Evolutionary conservation across 768 basidiomycete species (phyloP), one percentile per base, ranked within the genome.

Genomic region (Leccinum barrowsii): DNA sequence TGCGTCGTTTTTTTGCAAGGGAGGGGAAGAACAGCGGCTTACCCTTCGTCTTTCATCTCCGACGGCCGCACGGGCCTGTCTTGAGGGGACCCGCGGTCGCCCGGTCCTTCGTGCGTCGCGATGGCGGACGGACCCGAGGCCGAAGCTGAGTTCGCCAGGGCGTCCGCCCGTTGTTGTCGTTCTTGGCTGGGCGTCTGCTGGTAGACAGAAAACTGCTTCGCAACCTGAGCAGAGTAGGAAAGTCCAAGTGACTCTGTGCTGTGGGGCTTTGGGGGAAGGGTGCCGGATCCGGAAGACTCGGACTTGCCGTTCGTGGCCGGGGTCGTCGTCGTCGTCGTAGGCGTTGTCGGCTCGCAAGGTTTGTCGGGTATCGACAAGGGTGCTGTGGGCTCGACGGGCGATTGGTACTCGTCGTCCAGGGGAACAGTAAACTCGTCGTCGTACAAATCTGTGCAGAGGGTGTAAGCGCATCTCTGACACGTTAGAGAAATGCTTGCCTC

Each of bases 41-140:
- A 91, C 89, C 89, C 89, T 79, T 85, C 85, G 70, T 91, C 89
- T 59, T 87, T 85, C 86, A 87, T 87, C 70, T 90, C 88, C 19
- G 83, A 83, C 8, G 85, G 85, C 62, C 85, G 82, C 66, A 86
- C 79, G 17, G 82, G 78, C 68, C 81, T 80, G 13, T 83, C 76
- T 50, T 74, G 77, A 55, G 79, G 75, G 40, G 40, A 42, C 32
- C 55, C 64, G 37, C 65, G 68, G 53, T 72, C 68, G 19, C 71
- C 60, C 13, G 71, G 52, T n/a, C 70, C 66, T 44, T 74, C 72
- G 52, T 75, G 77, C 11, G 77, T 76, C 24, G 73, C 67, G 11
- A 76, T 76, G 1, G 69, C 70, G 46, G 66, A 72, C 2, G 67
- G 67, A 12, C 56, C 70, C 52, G 40, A 11, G 40, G 40, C 40